Base-by-base conservation (phyloP, 345 rosid species). In the Laguncularia racemosa region DNA sequence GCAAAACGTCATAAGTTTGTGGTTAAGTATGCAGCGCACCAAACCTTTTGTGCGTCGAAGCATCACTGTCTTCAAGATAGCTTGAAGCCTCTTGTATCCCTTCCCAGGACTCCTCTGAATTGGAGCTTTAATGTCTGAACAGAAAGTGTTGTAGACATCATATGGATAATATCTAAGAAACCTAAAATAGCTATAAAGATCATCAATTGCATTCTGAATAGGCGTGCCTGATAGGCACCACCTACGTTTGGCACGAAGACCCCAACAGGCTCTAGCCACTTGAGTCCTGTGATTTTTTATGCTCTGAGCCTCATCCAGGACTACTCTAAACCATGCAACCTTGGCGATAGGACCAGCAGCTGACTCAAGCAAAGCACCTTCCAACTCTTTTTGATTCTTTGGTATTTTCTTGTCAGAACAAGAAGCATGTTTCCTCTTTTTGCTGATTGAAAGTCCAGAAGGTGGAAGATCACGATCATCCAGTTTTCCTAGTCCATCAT, bases 201-300 rank as follows among this genome's bases (percentile, higher is more conserved):
- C 99, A 54, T 93, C 99, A 3, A 93, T 78, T 16, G 99, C 88
- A 76, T 93, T 93, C 79, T 93, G 99, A 65, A 93, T 80, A 52
- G 99, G 99, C 61, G 99, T 93, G 55, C 99, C 99, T 2, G 99
- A 93, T 73, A 93, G 83, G 76, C 99, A 93, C 99, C 99, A 93
- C 65, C 99, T 76, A 19, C 95, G 91, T 71, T 93, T 93, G 38
- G 99, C 96, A 20, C 99, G 96, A 70, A 92, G 98, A 26, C 93
- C 95, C 96, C 96, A 92, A 63, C 99, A 93, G 46, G 99, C 97
- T 66, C 97, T 85, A 47, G 99, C 99, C 56, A 83, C 96, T 68
- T 86, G 99, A 64, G 99, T 93, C 74, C 78, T 87, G 79, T 82
- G 80, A 77, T 93, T 89, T 79, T 93, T 93, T 60, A 93, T 93